phyloP scores from a whole-genome alignment of 1,284 basidiomycete species.

The Apiotrichum gamsii region DNA sequence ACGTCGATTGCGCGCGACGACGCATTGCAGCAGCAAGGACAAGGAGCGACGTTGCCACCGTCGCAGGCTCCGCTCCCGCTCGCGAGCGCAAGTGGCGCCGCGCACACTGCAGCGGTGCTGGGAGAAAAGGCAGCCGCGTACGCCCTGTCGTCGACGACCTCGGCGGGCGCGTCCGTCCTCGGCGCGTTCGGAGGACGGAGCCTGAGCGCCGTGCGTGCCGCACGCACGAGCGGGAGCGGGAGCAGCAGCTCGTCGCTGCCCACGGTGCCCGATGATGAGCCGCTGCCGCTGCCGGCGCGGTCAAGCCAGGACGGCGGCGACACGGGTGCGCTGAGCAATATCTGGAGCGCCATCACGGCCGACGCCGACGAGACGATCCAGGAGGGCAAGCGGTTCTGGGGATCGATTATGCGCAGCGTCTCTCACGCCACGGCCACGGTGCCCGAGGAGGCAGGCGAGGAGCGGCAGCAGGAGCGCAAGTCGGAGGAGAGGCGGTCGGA shows the following conservation, averaged over 20 bases:
- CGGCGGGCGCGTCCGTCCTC: not conserved
- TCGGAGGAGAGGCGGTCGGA: not conserved
- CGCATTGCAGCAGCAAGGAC: not conserved
- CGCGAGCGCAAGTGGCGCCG: too few relatives aligned
- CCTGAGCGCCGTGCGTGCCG: too few relatives aligned
- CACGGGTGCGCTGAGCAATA: not conserved
- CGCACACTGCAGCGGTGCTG: too few relatives aligned
- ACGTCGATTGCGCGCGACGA: conserved; percentile 24
- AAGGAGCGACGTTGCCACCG: too few relatives aligned
- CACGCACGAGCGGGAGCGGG: not conserved
- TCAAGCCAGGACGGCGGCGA: not conserved
- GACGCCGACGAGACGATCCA: conserved; percentile 19
- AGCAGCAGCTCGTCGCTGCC: conserved; percentile 2
- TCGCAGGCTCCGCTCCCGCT: too few relatives aligned
- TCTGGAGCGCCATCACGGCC: conserved; percentile 2
- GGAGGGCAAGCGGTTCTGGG: conserved; percentile 38
- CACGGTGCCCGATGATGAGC: conserved; percentile 5
- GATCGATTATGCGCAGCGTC: conserved; percentile 37
- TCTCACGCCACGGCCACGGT: conserved; percentile 38
- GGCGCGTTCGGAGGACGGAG: too few relatives aligned
- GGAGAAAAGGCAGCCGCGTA: too few relatives aligned
- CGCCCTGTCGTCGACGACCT: not conserved
- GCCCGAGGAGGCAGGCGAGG: conserved; percentile 10
- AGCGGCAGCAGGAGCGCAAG: not conserved
- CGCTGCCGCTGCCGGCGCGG: not conserved